Conservation (phyloP, 257 asterid genomes). For the Solanum appendiculatum region DNA sequence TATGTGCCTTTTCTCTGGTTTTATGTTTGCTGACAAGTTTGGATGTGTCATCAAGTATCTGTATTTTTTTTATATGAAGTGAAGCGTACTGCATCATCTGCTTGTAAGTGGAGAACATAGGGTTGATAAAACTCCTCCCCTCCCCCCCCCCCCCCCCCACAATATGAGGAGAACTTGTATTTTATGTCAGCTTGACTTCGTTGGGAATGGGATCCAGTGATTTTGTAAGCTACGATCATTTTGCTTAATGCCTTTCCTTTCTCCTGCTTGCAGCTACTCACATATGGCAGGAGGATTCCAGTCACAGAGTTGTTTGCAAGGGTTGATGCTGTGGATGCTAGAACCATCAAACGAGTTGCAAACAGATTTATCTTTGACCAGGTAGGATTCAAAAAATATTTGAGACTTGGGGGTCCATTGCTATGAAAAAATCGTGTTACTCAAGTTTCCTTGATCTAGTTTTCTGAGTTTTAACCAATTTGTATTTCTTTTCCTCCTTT, state of each 20-base stretch:
- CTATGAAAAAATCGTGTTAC: background rate
- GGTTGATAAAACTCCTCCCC: background rate
- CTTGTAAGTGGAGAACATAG: background rate
- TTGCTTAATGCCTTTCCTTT: background rate
- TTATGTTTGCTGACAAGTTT: background rate
- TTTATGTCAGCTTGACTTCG: background rate
- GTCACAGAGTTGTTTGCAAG: conserved; percentile 89
- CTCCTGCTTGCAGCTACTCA: conserved; percentile 59
- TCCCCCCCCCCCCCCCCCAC: background rate
- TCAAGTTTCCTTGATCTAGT: background rate
- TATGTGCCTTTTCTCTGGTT: background rate
- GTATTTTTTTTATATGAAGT: background rate
- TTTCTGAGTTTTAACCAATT: background rate
- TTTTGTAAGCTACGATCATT: background rate
- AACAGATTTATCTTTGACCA: conserved; percentile 72
- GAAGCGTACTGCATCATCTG: background rate
- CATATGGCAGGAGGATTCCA: conserved; percentile 94
- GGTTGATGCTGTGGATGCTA: conserved; percentile 80
- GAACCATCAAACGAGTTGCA: conserved; percentile 87
- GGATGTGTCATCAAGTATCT: background rate
- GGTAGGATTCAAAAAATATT: conserved; percentile 21
- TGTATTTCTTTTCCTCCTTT: background rate
- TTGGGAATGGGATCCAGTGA: background rate
- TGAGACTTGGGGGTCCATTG: background rate
- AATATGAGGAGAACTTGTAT: background rate